Base-by-base conservation (phyloP, 1,284 basidiomycete genomes). In the Cryptococcus hybrid region DNA sequence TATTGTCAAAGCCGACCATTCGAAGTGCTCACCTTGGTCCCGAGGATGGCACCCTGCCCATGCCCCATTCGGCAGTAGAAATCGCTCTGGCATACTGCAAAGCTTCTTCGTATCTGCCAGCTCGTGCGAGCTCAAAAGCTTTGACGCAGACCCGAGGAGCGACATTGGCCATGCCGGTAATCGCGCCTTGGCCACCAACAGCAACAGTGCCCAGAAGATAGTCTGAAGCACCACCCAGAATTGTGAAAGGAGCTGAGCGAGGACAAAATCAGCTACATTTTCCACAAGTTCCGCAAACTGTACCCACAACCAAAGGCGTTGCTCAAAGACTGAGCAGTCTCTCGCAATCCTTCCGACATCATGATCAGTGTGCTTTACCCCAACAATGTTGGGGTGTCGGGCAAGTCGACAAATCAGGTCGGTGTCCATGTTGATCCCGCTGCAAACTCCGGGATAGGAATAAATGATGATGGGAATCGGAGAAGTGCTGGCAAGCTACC, bases 161-260 rank as follows among this genome's bases (percentile, higher is more conserved):
- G 15, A 73, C 56, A 45, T 77, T 76, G 35, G 64, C 68, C 56
- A 76, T 63, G 7, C 74, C 75, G 5, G 75, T 75, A 55, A 77
- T 77, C 36, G 70, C 68, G 5, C 75, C 74, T 30, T 64, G 57
- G 6, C 64, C 68, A 24, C 70, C 70, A 39, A 66, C 62, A 4
- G 68, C 63, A 6, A 71, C 36, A 1, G 69, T 56, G 30, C 66
- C 67, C 4, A 73, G 58, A 3, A 75, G 59, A 52, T 75, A 75
- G 51, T 75, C 74, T 7, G 71, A 61, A 34, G 72, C 73, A n/a
- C 74, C 74, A 18, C 67, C 74, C 9, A 76, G 63, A 18, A 76
- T 69, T 34, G 65, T 63, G 64, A 74, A 76, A 18, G 68, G 57
- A 13, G 64, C 64, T 67, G 54, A 3, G 43, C 15, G 44, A 37